Conservation (phyloP, 371 early-diverging fungal genomes). For the Haplosporangium sp. region DNA sequence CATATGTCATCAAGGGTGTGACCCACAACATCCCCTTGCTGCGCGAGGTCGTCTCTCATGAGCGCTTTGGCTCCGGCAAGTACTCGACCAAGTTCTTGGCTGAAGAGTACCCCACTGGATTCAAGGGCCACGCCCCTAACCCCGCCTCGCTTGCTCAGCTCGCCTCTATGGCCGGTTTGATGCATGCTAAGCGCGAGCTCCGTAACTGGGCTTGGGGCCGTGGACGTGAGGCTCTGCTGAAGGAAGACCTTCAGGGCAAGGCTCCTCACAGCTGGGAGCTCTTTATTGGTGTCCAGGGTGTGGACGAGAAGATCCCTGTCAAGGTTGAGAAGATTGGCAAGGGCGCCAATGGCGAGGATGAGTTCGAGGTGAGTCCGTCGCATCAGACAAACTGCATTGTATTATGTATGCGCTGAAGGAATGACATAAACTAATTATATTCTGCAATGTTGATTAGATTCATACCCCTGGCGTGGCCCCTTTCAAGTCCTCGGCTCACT, state of each 20-base stretch:
- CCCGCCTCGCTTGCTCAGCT: constrained; percentile 63
- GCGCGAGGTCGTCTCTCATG: constrained; percentile 86
- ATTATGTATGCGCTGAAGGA: no score
- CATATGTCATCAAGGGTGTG: constrained; percentile 92
- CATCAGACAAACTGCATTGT: constrained; percentile 6
- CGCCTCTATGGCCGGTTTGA: constrained; percentile 70
- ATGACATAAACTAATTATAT: no score
- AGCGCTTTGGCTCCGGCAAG: constrained; percentile 81
- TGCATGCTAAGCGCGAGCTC: constrained; percentile 78
- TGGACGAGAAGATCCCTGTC: constrained; percentile 58
- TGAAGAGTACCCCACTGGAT: constrained; percentile 93
- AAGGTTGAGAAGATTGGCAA: constrained; percentile 53
- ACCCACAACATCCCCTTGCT: constrained; percentile 96
- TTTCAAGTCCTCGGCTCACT: constrained; percentile 66
- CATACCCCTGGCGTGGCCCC: constrained; percentile 56
- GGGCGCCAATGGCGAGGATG: constrained; percentile 46
- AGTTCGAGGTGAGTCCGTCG: constrained; percentile 30
- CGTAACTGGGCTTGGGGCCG: constrained; percentile 68
- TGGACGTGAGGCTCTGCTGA: constrained; percentile 53
- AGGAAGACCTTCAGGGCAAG: constrained; percentile 48
- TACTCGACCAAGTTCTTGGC: constrained; percentile 92
- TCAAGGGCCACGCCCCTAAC: constrained; percentile 77
- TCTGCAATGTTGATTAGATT: constrained; percentile 34
- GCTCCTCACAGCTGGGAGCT: constrained; percentile 61
- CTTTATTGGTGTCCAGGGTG: constrained; percentile 66